These are phyloP conservation scores for Ramaria sp. DNA, from an alignment of 768 basidiomycete genomes.

Conservation along the genomic window DNA sequence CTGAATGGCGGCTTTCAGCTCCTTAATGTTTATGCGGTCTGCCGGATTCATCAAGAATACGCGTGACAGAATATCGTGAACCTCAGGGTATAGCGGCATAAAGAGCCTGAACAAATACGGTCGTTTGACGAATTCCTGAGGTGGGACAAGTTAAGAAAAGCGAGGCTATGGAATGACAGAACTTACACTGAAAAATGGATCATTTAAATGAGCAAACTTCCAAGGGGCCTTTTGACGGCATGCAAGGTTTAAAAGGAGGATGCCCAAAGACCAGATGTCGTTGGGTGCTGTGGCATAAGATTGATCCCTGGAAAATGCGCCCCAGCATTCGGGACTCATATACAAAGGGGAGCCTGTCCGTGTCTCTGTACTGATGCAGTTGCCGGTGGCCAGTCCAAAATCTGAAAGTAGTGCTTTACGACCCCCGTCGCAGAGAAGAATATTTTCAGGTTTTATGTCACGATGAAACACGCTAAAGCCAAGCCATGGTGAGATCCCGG, in stretches of 20 bases:
- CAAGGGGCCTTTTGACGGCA: slow-evolving; percentile 87
- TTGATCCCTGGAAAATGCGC: slow-evolving; percentile 44
- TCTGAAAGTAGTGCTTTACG: slow-evolving; percentile 5
- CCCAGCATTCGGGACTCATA: slow-evolving; percentile 96
- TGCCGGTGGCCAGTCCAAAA: slow-evolving; percentile 77
- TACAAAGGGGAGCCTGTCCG: slow-evolving; percentile 97
- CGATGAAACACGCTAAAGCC: slow-evolving; percentile 38
- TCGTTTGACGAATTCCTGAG: slow-evolving; percentile 19
- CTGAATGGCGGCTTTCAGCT: slow-evolving; percentile 29
- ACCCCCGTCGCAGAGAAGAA: slow-evolving; percentile 22
- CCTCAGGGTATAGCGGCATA: slow-evolving; percentile 61
- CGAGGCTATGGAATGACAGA: slow-evolving; percentile 16
- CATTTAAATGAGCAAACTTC: slow-evolving; percentile 74
- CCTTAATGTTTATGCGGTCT: slow-evolving; percentile 23
- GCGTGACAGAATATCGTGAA: background rate
- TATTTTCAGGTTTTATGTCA: slow-evolving; percentile 42
- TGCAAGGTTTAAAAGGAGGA: slow-evolving; percentile 90
- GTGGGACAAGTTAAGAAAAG: slow-evolving; percentile 40
- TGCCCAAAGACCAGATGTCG: slow-evolving; percentile 94
- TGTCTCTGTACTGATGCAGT: slow-evolving; percentile 76
- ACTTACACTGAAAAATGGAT: slow-evolving; percentile 62
- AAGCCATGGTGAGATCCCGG: slow-evolving; percentile 28
- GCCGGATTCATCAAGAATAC: background rate
- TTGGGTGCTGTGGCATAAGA: slow-evolving; percentile 81
- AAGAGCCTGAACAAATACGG: slow-evolving; percentile 1